Evolutionary conservation across 164 flowering plant species (phyloP).

Genomic region (Berberis thunbergii): DNA sequence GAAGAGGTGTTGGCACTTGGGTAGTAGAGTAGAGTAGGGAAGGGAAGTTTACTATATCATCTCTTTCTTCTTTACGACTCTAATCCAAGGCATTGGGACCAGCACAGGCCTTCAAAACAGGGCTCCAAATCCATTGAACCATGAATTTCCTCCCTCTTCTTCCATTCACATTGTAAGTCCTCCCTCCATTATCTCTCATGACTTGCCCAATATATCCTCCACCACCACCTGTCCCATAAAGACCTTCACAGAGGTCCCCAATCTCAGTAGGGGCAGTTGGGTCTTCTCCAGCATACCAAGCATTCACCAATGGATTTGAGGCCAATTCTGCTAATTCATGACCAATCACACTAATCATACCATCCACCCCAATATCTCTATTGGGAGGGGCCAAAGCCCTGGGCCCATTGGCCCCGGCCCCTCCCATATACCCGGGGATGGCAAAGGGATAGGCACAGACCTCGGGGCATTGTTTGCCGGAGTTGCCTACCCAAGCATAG

Average conservation of each 20-base stretch:
- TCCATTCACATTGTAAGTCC: slow-evolving; percentile 68
- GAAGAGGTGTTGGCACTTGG: too few relatives aligned
- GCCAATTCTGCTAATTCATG: slow-evolving; percentile 90
- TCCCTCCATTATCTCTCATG: slow-evolving; percentile 55
- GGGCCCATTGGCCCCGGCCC: slow-evolving; percentile 33
- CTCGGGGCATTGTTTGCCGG: slow-evolving; percentile 78
- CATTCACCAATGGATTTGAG: slow-evolving; percentile 81
- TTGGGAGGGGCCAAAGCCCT: slow-evolving; percentile 60
- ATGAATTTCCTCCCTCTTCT: slow-evolving; percentile 55
- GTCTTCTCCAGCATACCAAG: slow-evolving; percentile 97
- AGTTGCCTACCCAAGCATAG: slow-evolving; percentile 94
- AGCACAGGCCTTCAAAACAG: slow-evolving; percentile 61
- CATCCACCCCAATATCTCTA: slow-evolving; percentile 59
- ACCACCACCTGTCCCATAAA: slow-evolving; percentile 92
- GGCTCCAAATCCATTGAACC: slow-evolving; percentile 96
- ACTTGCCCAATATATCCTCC: slow-evolving; percentile 93
- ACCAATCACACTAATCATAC: slow-evolving; percentile 90
- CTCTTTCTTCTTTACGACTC: neutral
- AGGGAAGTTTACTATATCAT: too few relatives aligned
- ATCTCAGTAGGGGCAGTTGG: slow-evolving; percentile 96
- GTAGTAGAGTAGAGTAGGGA: too few relatives aligned
- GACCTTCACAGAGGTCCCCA: slow-evolving; percentile 85
- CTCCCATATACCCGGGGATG: slow-evolving; percentile 68
- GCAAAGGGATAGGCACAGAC: slow-evolving; percentile 45
- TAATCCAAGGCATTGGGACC: slow-evolving; percentile 87